Evolutionary conservation across 2,329 filamentous ascomycete species (phyloP).

Genomic region (Aspergillus felis): DNA sequence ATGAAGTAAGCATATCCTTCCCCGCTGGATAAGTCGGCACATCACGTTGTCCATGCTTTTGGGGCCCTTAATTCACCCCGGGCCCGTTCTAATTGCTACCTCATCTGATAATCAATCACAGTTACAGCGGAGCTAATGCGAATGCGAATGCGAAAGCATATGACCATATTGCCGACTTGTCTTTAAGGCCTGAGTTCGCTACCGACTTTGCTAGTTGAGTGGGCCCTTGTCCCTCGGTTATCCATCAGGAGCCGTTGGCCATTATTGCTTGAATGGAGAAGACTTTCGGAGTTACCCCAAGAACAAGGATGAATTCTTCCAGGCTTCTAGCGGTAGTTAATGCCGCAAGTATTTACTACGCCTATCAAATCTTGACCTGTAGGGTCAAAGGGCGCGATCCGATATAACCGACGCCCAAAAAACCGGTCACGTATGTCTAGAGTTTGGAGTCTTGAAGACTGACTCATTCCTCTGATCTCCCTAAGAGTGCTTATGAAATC

Average conservation of each 20-base stretch:
- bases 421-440: neutral
- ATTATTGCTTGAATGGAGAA: neutral
- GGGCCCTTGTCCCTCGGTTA: neutral
- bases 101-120: neutral
- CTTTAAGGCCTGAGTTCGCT: neutral
- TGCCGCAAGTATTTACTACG: neutral
- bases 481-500: neutral
- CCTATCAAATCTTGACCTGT: neutral
- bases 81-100: neutral
- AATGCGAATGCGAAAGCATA: neutral
- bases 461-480: neutral
- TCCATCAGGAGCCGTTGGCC: neutral
- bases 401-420: neutral
- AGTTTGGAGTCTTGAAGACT: neutral
- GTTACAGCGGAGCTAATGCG: neutral
- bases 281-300: neutral
- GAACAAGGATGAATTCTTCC: neutral
- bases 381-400: neutral
- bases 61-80: neutral
- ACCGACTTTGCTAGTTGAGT: neutral
- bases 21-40: conserved; percentile 25
- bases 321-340: neutral
- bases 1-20: conserved; percentile 1
- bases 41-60: neutral
- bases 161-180: neutral